Percentiles rank a stretch among this genome's conserved stretches.
phyloP scores from a whole-genome alignment of 306 rosid genomes.

The Cucurbita ficifolia region DNA sequence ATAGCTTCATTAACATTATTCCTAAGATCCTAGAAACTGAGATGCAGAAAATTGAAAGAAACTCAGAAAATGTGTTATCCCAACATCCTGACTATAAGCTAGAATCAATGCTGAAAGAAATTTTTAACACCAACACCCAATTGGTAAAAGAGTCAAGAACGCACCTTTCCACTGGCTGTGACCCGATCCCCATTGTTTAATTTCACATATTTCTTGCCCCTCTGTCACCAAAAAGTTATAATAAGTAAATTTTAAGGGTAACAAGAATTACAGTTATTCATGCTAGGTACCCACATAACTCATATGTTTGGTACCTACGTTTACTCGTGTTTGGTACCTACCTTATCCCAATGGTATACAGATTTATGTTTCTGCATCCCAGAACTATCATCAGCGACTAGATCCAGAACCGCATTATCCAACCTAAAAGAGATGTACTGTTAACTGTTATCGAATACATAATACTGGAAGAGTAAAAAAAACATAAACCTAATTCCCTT shows the following conservation, averaged over 20 bases:
- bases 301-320: conserved; percentile 16
- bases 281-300: neutral
- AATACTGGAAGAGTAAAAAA: neutral
- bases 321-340: conserved; percentile 3
- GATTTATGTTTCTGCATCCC: conserved; percentile 83
- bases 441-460: neutral
- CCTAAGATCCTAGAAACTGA: neutral
- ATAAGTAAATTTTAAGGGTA: neutral
- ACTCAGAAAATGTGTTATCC: neutral
- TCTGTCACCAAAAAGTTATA: conserved; percentile 34
- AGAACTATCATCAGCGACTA: conserved; percentile 71
- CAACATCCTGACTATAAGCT: neutral
- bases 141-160: neutral
- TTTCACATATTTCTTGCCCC: conserved; percentile 77
- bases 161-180: conserved; percentile 89
- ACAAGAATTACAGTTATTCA: neutral
- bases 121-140: neutral
- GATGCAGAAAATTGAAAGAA: neutral
- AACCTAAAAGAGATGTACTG: conserved; percentile 26
- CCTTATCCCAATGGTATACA: conserved; percentile 90
- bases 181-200: conserved; percentile 74
- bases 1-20: neutral
- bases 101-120: neutral
- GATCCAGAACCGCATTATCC: conserved; percentile 81
- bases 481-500: neutral